Evolutionary conservation across 169 alveolate species (phyloP).

Genomic region (Cyclospora cayetanensis): DNA sequence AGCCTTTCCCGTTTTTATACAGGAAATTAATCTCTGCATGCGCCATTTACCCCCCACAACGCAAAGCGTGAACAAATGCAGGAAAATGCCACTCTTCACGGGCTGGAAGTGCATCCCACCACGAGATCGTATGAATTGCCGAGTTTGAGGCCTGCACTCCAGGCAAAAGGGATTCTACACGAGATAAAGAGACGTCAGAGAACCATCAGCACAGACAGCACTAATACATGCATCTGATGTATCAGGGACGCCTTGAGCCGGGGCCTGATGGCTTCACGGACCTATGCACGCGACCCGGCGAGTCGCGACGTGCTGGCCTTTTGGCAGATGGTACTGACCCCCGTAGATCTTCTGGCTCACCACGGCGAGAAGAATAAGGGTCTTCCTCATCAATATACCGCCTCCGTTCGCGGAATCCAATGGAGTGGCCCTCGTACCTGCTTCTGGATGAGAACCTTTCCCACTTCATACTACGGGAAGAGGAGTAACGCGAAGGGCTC

Average conservation of each 20-base stretch:
- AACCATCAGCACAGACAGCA: too few relatives aligned
- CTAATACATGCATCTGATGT: background rate
- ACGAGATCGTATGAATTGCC: too few relatives aligned
- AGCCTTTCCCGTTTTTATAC: too few relatives aligned
- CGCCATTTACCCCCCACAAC: too few relatives aligned
- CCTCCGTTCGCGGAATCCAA: slow-evolving; percentile 40
- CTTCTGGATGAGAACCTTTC: slow-evolving; percentile 20
- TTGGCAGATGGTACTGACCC: background rate
- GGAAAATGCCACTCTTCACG: too few relatives aligned
- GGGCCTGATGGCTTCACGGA: background rate
- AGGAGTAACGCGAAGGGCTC: slow-evolving; percentile 20
- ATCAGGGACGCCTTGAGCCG: slow-evolving; percentile 28
- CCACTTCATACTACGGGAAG: slow-evolving; percentile 29
- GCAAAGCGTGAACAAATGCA: too few relatives aligned
- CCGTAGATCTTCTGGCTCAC: background rate
- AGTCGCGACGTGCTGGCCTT: slow-evolving; percentile 39
- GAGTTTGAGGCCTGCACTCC: too few relatives aligned
- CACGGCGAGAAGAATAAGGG: background rate
- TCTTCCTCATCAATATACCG: slow-evolving; percentile 22
- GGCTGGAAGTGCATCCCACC: too few relatives aligned
- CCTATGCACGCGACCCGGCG: slow-evolving; percentile 33
- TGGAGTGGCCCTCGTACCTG: slow-evolving; percentile 30
- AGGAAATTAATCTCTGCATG: too few relatives aligned
- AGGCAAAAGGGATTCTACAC: too few relatives aligned
- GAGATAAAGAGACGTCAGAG: too few relatives aligned